Base-by-base conservation (phyloP, 805 yeast species). In the Sugiyamaella lignohabitans region DNA sequence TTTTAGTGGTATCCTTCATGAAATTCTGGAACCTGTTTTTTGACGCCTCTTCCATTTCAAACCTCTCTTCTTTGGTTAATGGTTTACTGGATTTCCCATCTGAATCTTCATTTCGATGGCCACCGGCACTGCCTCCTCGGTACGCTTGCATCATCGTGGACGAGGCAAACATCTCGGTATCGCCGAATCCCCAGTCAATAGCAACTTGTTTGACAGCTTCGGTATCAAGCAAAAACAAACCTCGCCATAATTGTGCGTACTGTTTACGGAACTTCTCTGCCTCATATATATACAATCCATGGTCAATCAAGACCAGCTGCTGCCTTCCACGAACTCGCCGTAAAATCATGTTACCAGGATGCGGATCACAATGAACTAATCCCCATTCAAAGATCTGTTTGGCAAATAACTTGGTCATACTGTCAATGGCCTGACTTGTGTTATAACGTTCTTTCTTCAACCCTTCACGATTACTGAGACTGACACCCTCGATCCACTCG, bases 401-500 rank as follows among this genome's bases (percentile, higher is more conserved):
- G 19, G 79, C 76, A 53, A 75, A 75, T 17, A 78, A 67, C 41
- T 65, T 65, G 40, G 79, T 65, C 53, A 81, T 74, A 48, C 70
- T 74, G 17, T 66, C 61, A 75, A 81, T 69, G n/a, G 79, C 65
- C 19, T 58, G 51, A 17, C 62, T 50, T 27, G 70, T 56, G 54
- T 75, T 65, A 55, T 61, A 74, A 21, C 57, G 51, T 10, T 61
- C 58, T 8, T 65, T 64, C 29, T 65, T 56, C 19, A 84, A 61
- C 23, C 60, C 65, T 19, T 70, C 64, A 43, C 69, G 70, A 48
- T 73, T 68, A n/a, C 73, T 65, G 48, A 85, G 62, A 0, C 82
- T 63, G 16, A 76, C 74, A 21, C 89, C 93, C 32, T 84, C 84
- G 41, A 84, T 80, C 88, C 89, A 85, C 62, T 85, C 93, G 21